Evolutionary conservation across 2,329 filamentous ascomycete genomes (phyloP), one percentile per base, ranked within the genome.

Genomic region (Colletotrichum melonis): DNA sequence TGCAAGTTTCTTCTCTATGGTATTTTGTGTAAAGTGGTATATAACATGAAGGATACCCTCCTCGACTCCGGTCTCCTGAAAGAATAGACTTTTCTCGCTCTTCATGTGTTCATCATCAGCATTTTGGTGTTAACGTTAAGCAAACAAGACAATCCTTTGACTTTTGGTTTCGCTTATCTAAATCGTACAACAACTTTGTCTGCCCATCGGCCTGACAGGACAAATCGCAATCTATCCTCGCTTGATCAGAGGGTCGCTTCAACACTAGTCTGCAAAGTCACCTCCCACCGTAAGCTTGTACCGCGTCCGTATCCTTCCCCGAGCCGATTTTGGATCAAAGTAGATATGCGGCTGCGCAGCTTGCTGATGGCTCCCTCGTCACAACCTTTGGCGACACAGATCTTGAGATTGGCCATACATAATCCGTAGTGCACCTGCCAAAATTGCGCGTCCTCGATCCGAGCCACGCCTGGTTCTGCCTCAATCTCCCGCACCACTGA

Each of bases 341-440:
- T 92, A 19, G 90, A 89, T 63, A 98, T 90, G 58, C 94, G 91
- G 75, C 93, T 92, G 71, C 95, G 90, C 76, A 98, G 83, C 78
- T 92, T 93, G 72, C 88, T 88, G 72, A 97, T 85, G 6, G 92
- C 89, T 16, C 92, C 90, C 74, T 97, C 94, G 56, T 93, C 92
- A 58, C 83, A 86, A 5, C 92, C 92, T 75, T 84, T 86, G 5
- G 85, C 81, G 30, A 98, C 90, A 72, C 92, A 89, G 24, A 99
- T 83, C 82, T 95, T 97, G 76, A 99, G 82, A 80, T 97, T 98
- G 9, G 97, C 97, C 93, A 98, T 97, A 80, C 95, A 97, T 54
- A 98, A 87, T 1, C 96, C 95, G 81, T 98, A 98, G 83, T 99
- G 97, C 16, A 98, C 97, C 85, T 99, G 97, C 97, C 97, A 99